phyloP scores from a whole-genome alignment of 164 flowering plant species.

The Vitis cinerea region DNA sequence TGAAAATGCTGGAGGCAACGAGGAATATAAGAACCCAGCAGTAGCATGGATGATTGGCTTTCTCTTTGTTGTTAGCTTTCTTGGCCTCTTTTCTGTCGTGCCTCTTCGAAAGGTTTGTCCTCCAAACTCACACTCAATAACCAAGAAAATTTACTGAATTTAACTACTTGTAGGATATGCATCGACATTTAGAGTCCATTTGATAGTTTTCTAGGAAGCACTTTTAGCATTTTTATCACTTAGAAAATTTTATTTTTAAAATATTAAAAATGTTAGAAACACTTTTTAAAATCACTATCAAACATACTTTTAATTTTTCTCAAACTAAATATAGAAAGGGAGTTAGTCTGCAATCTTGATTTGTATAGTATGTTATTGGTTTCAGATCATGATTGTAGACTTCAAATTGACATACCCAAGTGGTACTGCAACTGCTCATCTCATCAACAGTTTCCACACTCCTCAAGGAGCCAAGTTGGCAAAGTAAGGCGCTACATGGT shows the following conservation, averaged over 20 bases:
- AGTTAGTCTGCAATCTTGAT: no score
- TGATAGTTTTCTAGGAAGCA: no score
- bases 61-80: conserved; percentile 53
- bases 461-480: conserved; percentile 61
- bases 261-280: no score
- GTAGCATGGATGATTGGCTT: conserved; percentile 60
- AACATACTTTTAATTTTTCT: no score
- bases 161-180: no score
- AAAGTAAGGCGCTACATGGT: conserved; percentile 28
- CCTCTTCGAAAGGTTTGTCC: conserved; percentile 55
- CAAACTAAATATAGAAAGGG: no score
- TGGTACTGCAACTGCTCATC: conserved; percentile 69
- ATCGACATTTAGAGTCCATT: no score
- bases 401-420: conserved; percentile 66
- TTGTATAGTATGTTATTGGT: neutral
- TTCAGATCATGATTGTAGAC: conserved; percentile 63
- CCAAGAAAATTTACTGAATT: no score
- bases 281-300: no score
- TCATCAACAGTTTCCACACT: conserved; percentile 74
- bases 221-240: no score
- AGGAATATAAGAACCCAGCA: conserved; percentile 33
- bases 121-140: no score
- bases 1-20: conserved; percentile 11
- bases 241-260: no score
- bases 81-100: conserved; percentile 58